phyloP scores from a whole-genome alignment of 345 rosid species.

The Dipteronia dyeriana region DNA sequence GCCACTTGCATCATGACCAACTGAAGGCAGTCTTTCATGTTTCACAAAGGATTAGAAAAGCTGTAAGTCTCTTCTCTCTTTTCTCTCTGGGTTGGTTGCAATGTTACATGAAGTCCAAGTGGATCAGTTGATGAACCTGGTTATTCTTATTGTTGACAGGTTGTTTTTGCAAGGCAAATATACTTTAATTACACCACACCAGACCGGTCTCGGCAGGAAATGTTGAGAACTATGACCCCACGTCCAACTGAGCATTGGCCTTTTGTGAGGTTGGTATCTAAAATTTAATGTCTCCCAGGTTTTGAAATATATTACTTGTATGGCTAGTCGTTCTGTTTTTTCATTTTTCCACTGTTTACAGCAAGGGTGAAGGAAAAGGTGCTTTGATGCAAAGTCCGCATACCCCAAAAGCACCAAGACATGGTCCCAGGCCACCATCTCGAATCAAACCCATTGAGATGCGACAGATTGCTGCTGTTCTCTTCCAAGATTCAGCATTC shows the following conservation, averaged over 20 bases:
- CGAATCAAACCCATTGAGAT: slow-evolving; percentile 69
- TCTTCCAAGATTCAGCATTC: slow-evolving; percentile 80
- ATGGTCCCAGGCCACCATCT: slow-evolving; percentile 86
- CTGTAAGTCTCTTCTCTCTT: slow-evolving; percentile 55
- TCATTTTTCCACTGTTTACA: slow-evolving; percentile 21
- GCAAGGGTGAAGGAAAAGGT: slow-evolving; percentile 68
- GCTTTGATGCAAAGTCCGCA: slow-evolving; percentile 53
- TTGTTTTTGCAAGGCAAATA: slow-evolving; percentile 69
- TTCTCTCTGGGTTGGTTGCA: neutral
- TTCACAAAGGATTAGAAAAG: slow-evolving; percentile 70
- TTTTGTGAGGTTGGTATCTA: slow-evolving; percentile 50
- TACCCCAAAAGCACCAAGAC: slow-evolving; percentile 91
- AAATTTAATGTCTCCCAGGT: slow-evolving; percentile 6
- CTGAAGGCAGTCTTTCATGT: slow-evolving; percentile 89
- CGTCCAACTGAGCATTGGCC: slow-evolving; percentile 85
- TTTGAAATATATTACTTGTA: neutral
- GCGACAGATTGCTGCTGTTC: slow-evolving; percentile 88
- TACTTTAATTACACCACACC: slow-evolving; percentile 94
- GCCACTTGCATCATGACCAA: slow-evolving; percentile 96
- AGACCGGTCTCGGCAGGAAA: slow-evolving; percentile 84
- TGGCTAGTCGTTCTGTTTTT: neutral
- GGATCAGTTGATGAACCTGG: neutral
- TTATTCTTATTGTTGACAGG: slow-evolving; percentile 45
- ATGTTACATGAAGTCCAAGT: neutral
- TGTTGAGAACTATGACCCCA: slow-evolving; percentile 75